Evolutionary conservation across 768 basidiomycete genomes (phyloP).

Genomic region (Hirschioporus abietinus): DNA sequence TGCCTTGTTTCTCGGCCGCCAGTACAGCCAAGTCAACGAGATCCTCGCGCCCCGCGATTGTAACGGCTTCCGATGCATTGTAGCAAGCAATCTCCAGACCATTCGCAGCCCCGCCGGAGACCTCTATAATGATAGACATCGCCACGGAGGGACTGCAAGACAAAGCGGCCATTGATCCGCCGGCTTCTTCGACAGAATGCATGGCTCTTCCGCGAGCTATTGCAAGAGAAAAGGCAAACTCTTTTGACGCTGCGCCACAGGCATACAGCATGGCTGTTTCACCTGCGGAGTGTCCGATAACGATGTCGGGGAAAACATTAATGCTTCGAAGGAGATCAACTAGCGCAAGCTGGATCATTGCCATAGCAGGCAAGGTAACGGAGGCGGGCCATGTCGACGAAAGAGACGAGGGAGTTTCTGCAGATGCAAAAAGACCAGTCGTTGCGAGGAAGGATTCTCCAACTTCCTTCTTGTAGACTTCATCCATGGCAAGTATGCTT

Average conservation of each 20-base stretch:
- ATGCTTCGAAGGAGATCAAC: conserved; percentile 34
- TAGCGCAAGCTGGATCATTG: conserved; percentile 42
- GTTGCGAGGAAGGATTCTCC: conserved; percentile 33
- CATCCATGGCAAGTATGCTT: conserved; percentile 35
- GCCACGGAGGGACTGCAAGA: conserved; percentile 27
- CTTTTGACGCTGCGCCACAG: conserved; percentile 35
- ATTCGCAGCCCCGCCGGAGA: conserved; percentile 13
- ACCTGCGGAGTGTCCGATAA: conserved; percentile 44
- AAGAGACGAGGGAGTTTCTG: conserved; percentile 5
- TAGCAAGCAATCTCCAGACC: conserved; percentile 37
- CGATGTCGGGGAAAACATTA: conserved; percentile 31
- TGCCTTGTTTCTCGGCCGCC: conserved; percentile 22
- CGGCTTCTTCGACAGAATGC: conserved; percentile 25
- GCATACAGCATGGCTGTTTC: conserved; percentile 40
- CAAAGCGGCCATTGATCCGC: conserved; percentile 41
- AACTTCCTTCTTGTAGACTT: conserved; percentile 22
- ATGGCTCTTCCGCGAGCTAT: conserved; percentile 37
- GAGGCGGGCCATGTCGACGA: conserved; percentile 27
- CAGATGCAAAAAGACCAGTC: conserved; percentile 31
- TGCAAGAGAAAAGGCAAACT: conserved; percentile 37
- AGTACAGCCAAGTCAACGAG: conserved; percentile 27
- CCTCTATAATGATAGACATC: conserved; percentile 22
- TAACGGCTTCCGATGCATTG: conserved; percentile 33
- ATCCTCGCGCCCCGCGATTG: conserved; percentile 28
- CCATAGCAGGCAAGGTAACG: conserved; percentile 35